Conservation (phyloP, 192 early-diverging fungal species). For the Physocladia obscura region DNA sequence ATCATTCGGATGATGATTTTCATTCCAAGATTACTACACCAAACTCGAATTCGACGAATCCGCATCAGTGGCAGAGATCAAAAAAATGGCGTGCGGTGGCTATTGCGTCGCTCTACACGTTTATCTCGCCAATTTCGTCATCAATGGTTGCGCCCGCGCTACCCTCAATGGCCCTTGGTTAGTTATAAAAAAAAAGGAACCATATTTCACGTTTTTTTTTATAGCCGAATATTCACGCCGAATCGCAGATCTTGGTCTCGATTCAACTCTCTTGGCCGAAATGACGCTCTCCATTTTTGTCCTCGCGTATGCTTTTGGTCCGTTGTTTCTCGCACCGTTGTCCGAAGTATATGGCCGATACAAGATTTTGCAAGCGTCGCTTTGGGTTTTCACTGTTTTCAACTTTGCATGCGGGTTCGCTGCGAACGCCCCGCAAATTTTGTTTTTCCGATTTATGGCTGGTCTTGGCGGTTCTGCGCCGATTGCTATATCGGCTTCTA, state of each 20-base stretch:
- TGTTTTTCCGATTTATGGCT: conserved; percentile 49
- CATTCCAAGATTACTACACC: too few species aligned
- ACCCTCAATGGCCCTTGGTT: conserved; percentile 30
- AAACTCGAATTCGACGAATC: too few species aligned
- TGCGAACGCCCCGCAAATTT: conserved; percentile 31
- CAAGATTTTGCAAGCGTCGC: conserved; percentile 40
- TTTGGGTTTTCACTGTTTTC: conserved; percentile 43
- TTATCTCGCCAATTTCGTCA: conserved; percentile 50
- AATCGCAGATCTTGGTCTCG: conserved; percentile 38
- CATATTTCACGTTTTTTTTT: background rate
- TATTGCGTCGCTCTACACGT: conserved; percentile 40
- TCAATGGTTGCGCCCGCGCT: conserved; percentile 53
- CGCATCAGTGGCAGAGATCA: background rate
- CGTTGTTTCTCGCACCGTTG: conserved; percentile 54
- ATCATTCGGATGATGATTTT: too few species aligned
- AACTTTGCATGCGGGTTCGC: conserved; percentile 52
- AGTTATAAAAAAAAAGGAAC: conserved; percentile 2
- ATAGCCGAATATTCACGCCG: background rate
- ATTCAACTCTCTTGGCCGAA: conserved; percentile 32
- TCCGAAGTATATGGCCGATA: conserved; percentile 53
- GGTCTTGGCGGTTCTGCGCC: conserved; percentile 50
- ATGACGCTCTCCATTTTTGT: conserved; percentile 49
- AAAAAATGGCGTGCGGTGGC: conserved; percentile 37
- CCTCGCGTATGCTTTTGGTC: conserved; percentile 51
- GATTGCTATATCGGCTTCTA: conserved; percentile 43